Evolutionary conservation across 306 rosid species (phyloP).

Genomic region (Vigna reflexopilosa): DNA sequence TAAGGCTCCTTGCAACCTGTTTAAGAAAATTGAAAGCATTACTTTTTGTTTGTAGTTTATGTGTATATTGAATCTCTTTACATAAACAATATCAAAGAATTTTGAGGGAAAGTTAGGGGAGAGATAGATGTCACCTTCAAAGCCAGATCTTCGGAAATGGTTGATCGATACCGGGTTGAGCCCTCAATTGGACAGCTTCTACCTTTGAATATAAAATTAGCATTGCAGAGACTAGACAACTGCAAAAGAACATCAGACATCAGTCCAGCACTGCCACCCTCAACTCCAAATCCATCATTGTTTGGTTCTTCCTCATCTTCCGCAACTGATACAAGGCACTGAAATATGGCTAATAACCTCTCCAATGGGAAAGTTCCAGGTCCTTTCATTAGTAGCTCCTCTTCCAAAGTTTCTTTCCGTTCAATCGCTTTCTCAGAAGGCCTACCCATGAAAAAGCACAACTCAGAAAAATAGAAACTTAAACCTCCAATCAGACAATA

Average conservation of each 20-base stretch:
- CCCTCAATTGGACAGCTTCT: conserved; percentile 92
- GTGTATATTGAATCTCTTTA: background rate
- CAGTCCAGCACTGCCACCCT: conserved; percentile 57
- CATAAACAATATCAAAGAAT: background rate
- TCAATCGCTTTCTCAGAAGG: conserved; percentile 66
- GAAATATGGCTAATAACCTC: conserved; percentile 94
- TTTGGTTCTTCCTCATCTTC: conserved; percentile 71
- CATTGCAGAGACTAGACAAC: conserved; percentile 90
- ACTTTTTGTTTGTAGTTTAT: background rate
- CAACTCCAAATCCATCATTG: conserved; percentile 52
- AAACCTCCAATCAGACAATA: conserved; percentile 26
- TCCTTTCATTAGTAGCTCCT: conserved; percentile 84
- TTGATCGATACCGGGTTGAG: conserved; percentile 78
- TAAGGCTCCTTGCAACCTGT: conserved; percentile 95
- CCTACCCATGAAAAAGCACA: conserved; percentile 55
- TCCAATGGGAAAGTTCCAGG: conserved; percentile 97
- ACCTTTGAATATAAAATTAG: conserved; percentile 81
- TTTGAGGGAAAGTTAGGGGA: background rate
- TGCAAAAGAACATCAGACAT: conserved; percentile 89
- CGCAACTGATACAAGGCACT: conserved; percentile 76
- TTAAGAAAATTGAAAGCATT: conserved; percentile 33
- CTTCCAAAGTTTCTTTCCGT: conserved; percentile 79
- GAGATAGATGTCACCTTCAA: conserved; percentile 61
- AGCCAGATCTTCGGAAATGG: conserved; percentile 78
- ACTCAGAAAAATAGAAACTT: conserved; percentile 29